phyloP scores from a whole-genome alignment of 148 eudicot genomes.

The Camellia granthamiana region DNA sequence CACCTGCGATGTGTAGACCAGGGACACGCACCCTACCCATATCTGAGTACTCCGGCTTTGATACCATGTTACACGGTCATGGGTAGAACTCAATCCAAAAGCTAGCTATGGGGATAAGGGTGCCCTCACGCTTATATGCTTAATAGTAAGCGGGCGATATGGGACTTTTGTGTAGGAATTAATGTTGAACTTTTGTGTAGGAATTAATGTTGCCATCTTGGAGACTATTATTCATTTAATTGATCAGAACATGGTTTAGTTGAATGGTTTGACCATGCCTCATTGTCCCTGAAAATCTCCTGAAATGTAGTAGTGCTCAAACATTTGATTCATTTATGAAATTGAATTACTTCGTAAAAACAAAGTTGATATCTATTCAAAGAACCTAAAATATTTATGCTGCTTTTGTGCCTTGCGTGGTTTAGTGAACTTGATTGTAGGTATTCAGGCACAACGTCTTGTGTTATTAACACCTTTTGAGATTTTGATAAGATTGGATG shows the following conservation, averaged over 20 bases:
- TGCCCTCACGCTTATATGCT: too few relatives aligned
- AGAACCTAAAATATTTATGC: background rate
- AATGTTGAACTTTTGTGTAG: background rate
- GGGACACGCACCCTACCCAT: too few relatives aligned
- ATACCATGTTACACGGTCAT: too few relatives aligned
- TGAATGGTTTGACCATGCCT: slow-evolving; percentile 3
- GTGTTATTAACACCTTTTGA: background rate
- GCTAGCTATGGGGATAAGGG: too few relatives aligned
- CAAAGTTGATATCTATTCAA: background rate
- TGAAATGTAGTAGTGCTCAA: background rate
- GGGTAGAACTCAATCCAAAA: too few relatives aligned
- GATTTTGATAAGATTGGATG: background rate
- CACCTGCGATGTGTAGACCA: too few relatives aligned
- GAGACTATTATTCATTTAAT: background rate
- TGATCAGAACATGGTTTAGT: background rate
- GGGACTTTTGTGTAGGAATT: background rate
- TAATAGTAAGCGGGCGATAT: too few relatives aligned
- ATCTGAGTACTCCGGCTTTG: too few relatives aligned
- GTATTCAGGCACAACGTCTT: too few relatives aligned
- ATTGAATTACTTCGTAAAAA: background rate
- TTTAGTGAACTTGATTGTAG: background rate
- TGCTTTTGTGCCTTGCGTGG: background rate
- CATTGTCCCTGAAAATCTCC: background rate
- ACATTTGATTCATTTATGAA: background rate
- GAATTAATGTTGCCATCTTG: background rate